phyloP scores from a whole-genome alignment of 2,329 filamentous ascomycete species.

The Neofusicoccum sp. region DNA sequence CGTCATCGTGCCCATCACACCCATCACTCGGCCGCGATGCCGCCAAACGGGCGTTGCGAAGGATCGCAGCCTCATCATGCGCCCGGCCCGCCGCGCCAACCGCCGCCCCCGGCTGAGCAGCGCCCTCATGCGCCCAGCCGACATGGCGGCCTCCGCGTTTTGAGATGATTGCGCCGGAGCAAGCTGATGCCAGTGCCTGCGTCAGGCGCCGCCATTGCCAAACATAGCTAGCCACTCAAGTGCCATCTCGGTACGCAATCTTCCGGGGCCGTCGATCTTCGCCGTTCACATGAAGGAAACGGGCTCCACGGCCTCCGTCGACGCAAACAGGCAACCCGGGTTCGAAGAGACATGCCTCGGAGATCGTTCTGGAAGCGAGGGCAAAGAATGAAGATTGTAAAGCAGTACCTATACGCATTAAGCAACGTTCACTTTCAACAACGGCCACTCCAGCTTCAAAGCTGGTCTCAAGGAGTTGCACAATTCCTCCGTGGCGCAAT shows the following conservation, averaged over 20 bases:
- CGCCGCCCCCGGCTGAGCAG: background rate
- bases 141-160: background rate
- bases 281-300: conserved; percentile 5
- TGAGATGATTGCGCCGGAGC: conserved; percentile 5
- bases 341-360: background rate
- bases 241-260: conserved; percentile 1
- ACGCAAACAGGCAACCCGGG: background rate
- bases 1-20: background rate
- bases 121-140: conserved; percentile 9
- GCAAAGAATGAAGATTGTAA: no score
- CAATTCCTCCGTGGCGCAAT: conserved; percentile 42
- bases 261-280: conserved; percentile 3
- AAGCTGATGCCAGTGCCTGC: conserved; percentile 13
- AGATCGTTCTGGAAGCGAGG: no score
- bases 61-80: conserved; percentile 9
- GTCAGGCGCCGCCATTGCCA: conserved; percentile 10
- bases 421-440: background rate
- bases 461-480: background rate
- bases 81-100: no score
- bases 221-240: conserved; percentile 6
- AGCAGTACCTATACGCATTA: background rate
- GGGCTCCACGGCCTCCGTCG: background rate
- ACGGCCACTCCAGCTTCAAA: background rate
- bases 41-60: background rate
- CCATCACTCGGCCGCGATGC: background rate